Evolutionary conservation across 73 alveolate species (phyloP), one percentile per base, ranked within the genome.

Genomic region (Uronychia binucleata): DNA sequence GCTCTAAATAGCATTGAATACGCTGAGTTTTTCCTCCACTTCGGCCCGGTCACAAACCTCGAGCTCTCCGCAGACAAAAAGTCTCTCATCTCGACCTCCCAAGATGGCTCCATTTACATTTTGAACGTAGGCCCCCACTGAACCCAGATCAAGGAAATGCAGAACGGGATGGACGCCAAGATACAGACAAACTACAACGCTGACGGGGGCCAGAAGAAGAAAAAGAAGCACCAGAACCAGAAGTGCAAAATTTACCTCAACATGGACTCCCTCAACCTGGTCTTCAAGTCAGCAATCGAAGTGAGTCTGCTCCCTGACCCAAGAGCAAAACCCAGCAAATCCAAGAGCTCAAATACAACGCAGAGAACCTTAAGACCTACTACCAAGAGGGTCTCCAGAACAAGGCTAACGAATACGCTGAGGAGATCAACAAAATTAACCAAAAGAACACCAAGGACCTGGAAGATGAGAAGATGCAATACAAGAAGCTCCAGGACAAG

Each of bases 161-260:
- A 74, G 26, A 87, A 92, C 58, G 96, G 94, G 14, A 74, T 89
- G 13, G 94, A 88, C 74, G 67, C 67, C 5, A 46, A 46, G 67
- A 5, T 46, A 11, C 5, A 46, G n/a, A 46, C 5, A 5, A 46
- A 46, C 19, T 46, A 46, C 67, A 46, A 46, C 19, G n/a, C 5
- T 46, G 19, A 46, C 67, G 5, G n/a, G 1, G 80, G 19, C n/a
- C 5, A 76, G 29, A 78, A 78, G 86, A 84, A 89, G 34, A 82
- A 81, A 74, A 80, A 88, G 75, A 35, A 80, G 29, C 57, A 78
- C 58, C 80, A 78, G 34, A 58, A 74, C 8, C 87, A 90, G 74
- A 86, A 90, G 34, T 90, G 96, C 77, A 79, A 86, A 60, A 93
- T 86, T 0, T 87, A 90, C 86, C 34, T 86, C n/a, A 89, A 86